Conservation (phyloP, 148 eudicot genomes). For the Rhododendron ovatum region DNA sequence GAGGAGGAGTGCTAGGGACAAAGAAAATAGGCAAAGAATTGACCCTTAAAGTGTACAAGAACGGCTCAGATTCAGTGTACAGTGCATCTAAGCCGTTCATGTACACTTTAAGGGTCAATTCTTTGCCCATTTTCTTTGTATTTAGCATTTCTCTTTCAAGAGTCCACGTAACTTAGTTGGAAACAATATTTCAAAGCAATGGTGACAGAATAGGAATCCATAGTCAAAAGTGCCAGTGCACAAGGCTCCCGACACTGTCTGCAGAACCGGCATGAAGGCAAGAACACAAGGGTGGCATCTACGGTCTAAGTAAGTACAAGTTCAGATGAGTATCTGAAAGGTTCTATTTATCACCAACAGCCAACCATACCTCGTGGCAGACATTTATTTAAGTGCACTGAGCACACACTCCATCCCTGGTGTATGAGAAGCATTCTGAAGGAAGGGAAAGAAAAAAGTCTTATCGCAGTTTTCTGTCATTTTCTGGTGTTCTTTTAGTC, state of each 20-base stretch:
- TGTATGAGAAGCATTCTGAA: neutral
- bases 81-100: no score
- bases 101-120: no score
- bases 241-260: neutral
- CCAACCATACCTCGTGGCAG: neutral
- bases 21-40: no score
- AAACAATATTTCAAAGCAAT: neutral
- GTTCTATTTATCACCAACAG: neutral
- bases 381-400: neutral
- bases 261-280: neutral
- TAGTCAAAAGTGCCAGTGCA: neutral
- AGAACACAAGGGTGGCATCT: neutral
- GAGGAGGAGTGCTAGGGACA: no score
- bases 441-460: neutral
- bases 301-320: neutral
- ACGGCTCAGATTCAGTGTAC: no score
- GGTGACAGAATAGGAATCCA: neutral
- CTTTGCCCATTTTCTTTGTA: no score
- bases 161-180: neutral
- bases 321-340: neutral
- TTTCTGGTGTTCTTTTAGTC: neutral
- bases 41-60: no score
- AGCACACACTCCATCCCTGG: neutral
- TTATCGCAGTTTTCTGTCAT: neutral
- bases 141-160: no score